Evolutionary conservation across 2,329 filamentous ascomycete species (phyloP).

Genomic region (Penicillium verrucosum): DNA sequence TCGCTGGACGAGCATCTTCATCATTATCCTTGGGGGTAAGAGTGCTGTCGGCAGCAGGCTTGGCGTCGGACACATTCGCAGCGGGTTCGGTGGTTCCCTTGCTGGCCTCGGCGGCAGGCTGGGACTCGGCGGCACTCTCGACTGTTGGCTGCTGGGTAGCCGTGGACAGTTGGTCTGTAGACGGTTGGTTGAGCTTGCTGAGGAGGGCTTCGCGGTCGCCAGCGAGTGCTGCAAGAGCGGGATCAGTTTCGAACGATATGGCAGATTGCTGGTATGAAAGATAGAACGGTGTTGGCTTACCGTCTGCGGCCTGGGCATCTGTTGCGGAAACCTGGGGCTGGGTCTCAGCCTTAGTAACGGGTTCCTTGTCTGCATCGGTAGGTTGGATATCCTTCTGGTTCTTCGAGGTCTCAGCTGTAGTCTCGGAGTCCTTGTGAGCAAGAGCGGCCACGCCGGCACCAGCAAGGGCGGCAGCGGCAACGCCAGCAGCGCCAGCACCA

Average conservation of each 20-base stretch:
- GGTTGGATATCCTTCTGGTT: slow-evolving; percentile 13
- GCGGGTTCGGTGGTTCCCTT: slow-evolving; percentile 8
- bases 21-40: slow-evolving; percentile 20
- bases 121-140: slow-evolving; percentile 9
- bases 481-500: slow-evolving; percentile 27
- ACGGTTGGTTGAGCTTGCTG: slow-evolving; percentile 30
- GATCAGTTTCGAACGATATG: slow-evolving; percentile 33
- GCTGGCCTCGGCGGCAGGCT: slow-evolving; percentile 15
- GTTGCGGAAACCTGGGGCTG: slow-evolving; percentile 15
- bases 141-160: slow-evolving; percentile 80
- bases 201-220: slow-evolving; percentile 35
- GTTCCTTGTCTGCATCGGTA: not conserved
- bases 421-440: slow-evolving; percentile 20
- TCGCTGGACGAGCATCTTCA: slow-evolving; percentile 31
- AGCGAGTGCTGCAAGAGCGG: slow-evolving; percentile 30
- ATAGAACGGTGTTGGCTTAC: slow-evolving; percentile 22
- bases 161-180: slow-evolving; percentile 41
- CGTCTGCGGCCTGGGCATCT: slow-evolving; percentile 20
- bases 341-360: slow-evolving; percentile 11
- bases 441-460: slow-evolving; percentile 23
- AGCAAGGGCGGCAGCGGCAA: slow-evolving; percentile 22
- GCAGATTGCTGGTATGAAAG: slow-evolving; percentile 22
- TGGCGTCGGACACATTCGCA: not conserved
- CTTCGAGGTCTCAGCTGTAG: slow-evolving; percentile 1
- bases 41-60: slow-evolving; percentile 9